Evolutionary conservation across 495 filamentous ascomycete species (phyloP), one percentile per base, ranked within the genome.

Genomic region (Daldinia loculata): DNA sequence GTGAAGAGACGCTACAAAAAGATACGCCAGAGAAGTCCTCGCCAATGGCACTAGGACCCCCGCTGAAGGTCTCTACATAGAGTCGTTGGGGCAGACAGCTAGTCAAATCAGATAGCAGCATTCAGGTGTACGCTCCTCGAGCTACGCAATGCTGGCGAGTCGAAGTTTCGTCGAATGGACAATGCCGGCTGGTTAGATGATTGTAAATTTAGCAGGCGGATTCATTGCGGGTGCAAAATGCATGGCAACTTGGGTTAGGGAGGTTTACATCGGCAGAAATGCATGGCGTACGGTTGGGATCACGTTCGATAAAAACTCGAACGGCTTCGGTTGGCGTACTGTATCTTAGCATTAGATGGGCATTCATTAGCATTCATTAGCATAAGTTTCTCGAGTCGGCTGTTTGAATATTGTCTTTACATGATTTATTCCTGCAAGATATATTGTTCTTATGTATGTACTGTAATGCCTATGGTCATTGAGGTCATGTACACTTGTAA

Each of bases 211-310:
- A 66, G 41, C n/a, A 57, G 66, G 56, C 32, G 62, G 30, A 48
- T 39, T 61, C 29, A 38, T 56, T 59, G 19, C 19, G 36, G 56
- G 43, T 57, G 64, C 58, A 64, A 72, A 72, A 67, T 72, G 64
- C 64, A 72, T 68, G 64, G 57, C 60, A 52, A 53, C 12, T 72
- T 72, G 53, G 53, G 64, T 51, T 41, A 36, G 63, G 60, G 27
- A 14, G 48, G 60, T 51, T 67, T 51, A 15, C 60, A 67, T 72
- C 51, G 12, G 48, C 50, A 65, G 64, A 64, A 60, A 67, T 52
- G 69, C 69, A 67, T 8, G 69, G 69, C 69, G 69, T 71, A 66
- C 36, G 58, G 69, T 17, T 66, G 26, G 69, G 43, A 53, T 45
- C 43, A 61, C 48, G 34, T 60, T 66, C 36, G 24, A 55, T 45